Base-by-base conservation (phyloP, 2,329 filamentous ascomycete genomes). In the Fusarium concolor region DNA sequence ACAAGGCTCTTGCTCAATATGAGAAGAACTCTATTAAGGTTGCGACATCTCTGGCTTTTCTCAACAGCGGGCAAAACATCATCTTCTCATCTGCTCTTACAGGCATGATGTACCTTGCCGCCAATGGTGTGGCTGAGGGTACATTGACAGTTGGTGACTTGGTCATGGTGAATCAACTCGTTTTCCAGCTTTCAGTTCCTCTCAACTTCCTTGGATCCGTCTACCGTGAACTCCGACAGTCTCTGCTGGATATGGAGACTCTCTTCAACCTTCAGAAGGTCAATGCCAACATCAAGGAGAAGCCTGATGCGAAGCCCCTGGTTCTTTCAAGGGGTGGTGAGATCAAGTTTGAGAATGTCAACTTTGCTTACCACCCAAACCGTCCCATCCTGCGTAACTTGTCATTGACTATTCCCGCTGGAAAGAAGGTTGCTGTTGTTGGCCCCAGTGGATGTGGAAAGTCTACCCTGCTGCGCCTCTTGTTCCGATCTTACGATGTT, bases 171-270 rank as follows among this genome's bases (percentile, higher is more conserved):
- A 99, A 99, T 79, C 96, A 98, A 83, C 89, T 99, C 18, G 94
- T 99, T 61, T 99, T 99, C 81, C 96, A 99, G 80, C 89, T 99
- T 8, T 97, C 94, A 0, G 93, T 99, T 6, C 96, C 96, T 0
- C 86, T 99, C 62, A 99, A 99, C 84, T 99, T 99, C 79, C 84
- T 99, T 6, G 96, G 96, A n/a, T 97, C 94, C 15, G 95, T 99
- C 14, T 99, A 99, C 78, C 91, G 96, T 72, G 96, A 99, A 81
- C 86, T 99, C 54, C 88, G 96, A 56, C 96, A 99, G 81, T 97
- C 93, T 22, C 85, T 99, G 43, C 85, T 99, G 33, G 96, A 99
- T 77, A 99, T 99, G 96, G 96, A 98, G 80, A 98, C 96, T 0
- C 86, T 99, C 8, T 99, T 99, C 84, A 97, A 93, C 78, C 85